These are phyloP conservation scores for Akanthomyces uredinophilus DNA, from an alignment of 2,329 filamentous ascomycete species.

Conservation along the genomic window DNA sequence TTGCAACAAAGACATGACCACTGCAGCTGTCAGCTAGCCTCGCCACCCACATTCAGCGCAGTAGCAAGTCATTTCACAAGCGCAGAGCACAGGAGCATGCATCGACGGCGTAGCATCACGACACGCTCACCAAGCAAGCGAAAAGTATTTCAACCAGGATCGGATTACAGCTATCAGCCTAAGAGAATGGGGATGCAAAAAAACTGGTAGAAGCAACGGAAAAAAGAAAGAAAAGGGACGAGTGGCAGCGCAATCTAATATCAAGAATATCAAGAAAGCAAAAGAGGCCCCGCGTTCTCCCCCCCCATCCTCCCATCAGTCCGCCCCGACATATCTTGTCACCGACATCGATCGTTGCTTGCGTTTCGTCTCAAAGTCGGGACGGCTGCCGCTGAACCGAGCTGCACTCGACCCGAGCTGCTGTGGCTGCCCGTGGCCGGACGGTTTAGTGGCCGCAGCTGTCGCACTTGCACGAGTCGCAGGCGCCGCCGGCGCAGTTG, in stretches of 20 bases:
- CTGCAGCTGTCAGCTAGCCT: too few species aligned
- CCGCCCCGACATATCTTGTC: conserved; percentile 12
- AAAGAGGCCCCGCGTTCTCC: too few species aligned
- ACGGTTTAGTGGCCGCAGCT: conserved; percentile 18
- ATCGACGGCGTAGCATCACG: background rate
- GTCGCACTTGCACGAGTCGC: conserved; percentile 21
- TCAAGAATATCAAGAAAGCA: conserved; percentile 5
- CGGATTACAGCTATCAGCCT: conserved; percentile 10
- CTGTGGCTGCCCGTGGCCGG: background rate
- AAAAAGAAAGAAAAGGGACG: background rate
- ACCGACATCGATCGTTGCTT: conserved; percentile 7
- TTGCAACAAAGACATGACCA: too few species aligned
- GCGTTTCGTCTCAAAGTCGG: conserved; percentile 11
- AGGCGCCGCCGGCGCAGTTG: conserved; percentile 21
- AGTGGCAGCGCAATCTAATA: background rate
- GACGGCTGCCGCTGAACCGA: conserved; percentile 2
- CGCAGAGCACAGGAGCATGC: background rate
- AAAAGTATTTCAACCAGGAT: conserved; percentile 4
- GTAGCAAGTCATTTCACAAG: background rate
- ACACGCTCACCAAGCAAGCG: too few species aligned
- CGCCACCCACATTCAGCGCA: background rate
- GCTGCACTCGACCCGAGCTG: background rate
- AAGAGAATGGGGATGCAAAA: background rate
- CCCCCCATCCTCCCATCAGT: background rate
- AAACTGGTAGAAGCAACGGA: background rate